Evolutionary conservation across 1,284 basidiomycete species (phyloP).

Genomic region (Calocybe gambosa): DNA sequence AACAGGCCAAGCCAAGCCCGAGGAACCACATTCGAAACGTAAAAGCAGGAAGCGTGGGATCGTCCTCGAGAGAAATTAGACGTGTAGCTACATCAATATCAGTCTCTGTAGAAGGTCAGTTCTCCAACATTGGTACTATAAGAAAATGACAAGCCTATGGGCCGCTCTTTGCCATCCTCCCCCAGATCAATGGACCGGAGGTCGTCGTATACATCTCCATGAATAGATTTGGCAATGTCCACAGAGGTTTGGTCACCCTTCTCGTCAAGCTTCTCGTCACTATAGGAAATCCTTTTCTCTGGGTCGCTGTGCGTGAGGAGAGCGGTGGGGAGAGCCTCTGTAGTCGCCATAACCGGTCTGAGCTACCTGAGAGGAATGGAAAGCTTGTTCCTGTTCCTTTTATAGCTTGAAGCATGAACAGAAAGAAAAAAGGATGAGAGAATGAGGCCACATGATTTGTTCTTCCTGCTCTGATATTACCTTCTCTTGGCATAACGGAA

Average conservation of each 20-base stretch:
- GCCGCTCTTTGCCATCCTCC: conserved; percentile 17
- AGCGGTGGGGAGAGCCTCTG: neutral
- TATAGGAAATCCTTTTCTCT: conserved; percentile 10
- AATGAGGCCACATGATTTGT: too few species aligned
- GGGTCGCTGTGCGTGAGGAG: conserved; percentile 5
- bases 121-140: neutral
- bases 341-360: neutral
- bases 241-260: conserved; percentile 13
- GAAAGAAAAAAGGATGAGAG: too few species aligned
- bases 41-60: conserved; percentile 44
- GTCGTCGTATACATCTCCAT: conserved; percentile 30
- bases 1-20: conserved; percentile 46
- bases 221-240: conserved; percentile 15
- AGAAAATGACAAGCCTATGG: conserved; percentile 9
- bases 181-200: conserved; percentile 31
- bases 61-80: conserved; percentile 52
- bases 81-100: conserved; percentile 43
- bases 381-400: too few species aligned
- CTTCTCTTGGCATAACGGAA: too few species aligned
- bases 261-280: conserved; percentile 18
- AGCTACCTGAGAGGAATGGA: too few species aligned
- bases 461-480: too few species aligned
- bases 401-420: too few species aligned
- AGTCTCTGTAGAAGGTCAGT: conserved; percentile 26
- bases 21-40: conserved; percentile 40